Conservation (phyloP, 441 rosid genomes). For the Capsella rubella region DNA sequence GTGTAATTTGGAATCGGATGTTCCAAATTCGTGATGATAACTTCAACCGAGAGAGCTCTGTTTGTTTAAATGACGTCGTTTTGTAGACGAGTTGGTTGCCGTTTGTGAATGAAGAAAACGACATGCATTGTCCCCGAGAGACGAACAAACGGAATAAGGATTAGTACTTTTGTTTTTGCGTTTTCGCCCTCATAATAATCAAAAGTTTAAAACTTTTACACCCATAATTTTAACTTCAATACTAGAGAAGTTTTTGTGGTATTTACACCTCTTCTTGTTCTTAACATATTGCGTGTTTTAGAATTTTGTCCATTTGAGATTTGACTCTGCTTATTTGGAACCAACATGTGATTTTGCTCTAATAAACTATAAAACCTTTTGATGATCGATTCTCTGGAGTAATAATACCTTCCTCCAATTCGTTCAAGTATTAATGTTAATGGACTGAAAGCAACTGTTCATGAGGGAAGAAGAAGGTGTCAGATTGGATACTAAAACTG, state of each 20-base stretch:
- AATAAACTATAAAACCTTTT: no score
- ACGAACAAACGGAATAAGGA: not conserved
- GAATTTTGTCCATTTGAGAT: no score
- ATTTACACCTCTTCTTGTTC: no score
- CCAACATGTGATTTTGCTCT: no score
- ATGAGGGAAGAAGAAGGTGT: no score
- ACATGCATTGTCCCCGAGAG: not conserved
- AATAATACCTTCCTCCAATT: no score
- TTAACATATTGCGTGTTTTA: no score
- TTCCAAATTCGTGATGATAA: not conserved
- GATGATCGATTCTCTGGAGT: no score
- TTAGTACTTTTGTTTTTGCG: not conserved
- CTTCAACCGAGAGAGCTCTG: not conserved
- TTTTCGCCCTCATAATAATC: not conserved
- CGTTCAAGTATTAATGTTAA: no score
- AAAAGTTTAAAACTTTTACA: not conserved
- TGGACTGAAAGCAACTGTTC: not conserved
- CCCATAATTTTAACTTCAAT: not conserved
- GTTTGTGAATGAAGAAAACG: slow-evolving; percentile 2
- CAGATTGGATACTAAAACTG: no score
- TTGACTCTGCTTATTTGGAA: no score
- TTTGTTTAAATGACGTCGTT: slow-evolving; percentile 10
- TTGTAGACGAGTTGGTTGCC: not conserved
- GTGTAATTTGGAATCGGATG: not conserved
- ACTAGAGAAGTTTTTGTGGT: no score